phyloP scores from a whole-genome alignment of 1,284 basidiomycete species.

The Schizophyllum amplum region DNA sequence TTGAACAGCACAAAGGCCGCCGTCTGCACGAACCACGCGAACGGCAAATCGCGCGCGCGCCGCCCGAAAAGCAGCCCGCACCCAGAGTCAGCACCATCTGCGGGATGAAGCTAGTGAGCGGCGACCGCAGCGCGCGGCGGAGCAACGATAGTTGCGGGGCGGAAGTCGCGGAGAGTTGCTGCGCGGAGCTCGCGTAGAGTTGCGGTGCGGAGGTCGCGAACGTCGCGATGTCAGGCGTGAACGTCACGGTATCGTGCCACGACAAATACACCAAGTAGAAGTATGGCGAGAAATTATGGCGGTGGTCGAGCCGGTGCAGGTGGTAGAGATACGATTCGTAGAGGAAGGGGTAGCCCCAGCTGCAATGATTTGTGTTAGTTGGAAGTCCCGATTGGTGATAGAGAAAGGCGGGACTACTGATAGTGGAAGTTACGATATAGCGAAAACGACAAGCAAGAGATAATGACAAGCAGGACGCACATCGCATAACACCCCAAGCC shows the following conservation, averaged over 20 bases:
- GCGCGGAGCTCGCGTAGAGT: slow-evolving; percentile 23
- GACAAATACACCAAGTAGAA: slow-evolving; percentile 91
- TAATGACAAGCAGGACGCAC: slow-evolving; percentile 39
- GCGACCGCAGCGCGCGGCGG: slow-evolving; percentile 44
- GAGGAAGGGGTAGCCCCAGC: slow-evolving; percentile 92
- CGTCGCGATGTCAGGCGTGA: too few species aligned
- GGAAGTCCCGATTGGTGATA: too few species aligned
- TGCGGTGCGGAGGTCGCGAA: slow-evolving; percentile 19
- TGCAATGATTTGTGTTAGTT: slow-evolving; percentile 23
- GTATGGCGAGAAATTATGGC: slow-evolving; percentile 98
- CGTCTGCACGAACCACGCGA: slow-evolving; percentile 91
- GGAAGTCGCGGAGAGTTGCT: slow-evolving; percentile 8
- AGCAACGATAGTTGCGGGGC: slow-evolving; percentile 33
- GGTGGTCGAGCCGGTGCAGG: slow-evolving; percentile 83
- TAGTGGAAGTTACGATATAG: too few species aligned
- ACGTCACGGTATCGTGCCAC: slow-evolving; percentile 36
- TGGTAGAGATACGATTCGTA: slow-evolving; percentile 94
- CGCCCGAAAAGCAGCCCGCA: slow-evolving; percentile 54
- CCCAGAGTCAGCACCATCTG: slow-evolving; percentile 65
- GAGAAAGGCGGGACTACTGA: too few species aligned
- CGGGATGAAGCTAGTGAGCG: slow-evolving; percentile 65
- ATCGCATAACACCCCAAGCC: slow-evolving; percentile 66
- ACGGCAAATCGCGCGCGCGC: slow-evolving; percentile 49
- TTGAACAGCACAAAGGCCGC: slow-evolving; percentile 90
- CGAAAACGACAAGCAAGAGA: too few species aligned